These are phyloP conservation scores for Myxozyma mucilagina DNA, from an alignment of 805 yeast species.

Conservation along the genomic window DNA sequence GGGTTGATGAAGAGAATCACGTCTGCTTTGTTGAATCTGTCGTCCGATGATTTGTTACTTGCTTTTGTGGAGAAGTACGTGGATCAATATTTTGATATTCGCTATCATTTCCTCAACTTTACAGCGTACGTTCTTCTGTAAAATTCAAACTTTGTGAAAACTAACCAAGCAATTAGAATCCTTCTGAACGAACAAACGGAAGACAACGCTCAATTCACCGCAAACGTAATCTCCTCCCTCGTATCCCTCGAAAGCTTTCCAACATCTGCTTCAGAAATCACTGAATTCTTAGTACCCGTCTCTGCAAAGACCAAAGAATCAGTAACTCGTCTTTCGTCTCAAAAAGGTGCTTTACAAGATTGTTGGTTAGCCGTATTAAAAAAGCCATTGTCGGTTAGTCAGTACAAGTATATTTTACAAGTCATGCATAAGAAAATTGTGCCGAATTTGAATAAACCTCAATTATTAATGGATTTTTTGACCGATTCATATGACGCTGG, in stretches of 20 bases:
- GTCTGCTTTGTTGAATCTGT: constrained; percentile 39
- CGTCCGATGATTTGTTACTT: constrained; percentile 44
- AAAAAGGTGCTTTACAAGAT: constrained; percentile 64
- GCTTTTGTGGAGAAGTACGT: constrained; percentile 63
- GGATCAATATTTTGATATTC: constrained; percentile 68
- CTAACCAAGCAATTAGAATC: constrained; percentile 15
- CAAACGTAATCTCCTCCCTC: constrained; percentile 31
- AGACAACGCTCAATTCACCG: constrained; percentile 16
- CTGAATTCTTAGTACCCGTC: constrained; percentile 21
- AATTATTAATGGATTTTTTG: constrained; percentile 85
- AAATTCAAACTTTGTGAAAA: constrained; percentile 39
- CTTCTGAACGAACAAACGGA: constrained; percentile 2
- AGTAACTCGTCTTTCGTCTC: constrained; percentile 41
- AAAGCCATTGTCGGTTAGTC: constrained; percentile 50
- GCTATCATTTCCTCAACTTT: constrained; percentile 67
- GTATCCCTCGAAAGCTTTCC: constrained; percentile 33
- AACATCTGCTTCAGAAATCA: constrained; percentile 30
- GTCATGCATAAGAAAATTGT: constrained; percentile 81
- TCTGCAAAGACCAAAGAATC: constrained; percentile 22
- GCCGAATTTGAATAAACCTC: constrained; percentile 78
- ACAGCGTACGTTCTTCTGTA: constrained; percentile 33
- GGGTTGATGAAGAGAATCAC: constrained; percentile 49
- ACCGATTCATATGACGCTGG: constrained; percentile 71
- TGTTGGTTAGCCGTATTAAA: constrained; percentile 62
- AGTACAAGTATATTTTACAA: constrained; percentile 67